phyloP scores from a whole-genome alignment of 129 eudicot genomes.

The Ambrosia trifida region DNA sequence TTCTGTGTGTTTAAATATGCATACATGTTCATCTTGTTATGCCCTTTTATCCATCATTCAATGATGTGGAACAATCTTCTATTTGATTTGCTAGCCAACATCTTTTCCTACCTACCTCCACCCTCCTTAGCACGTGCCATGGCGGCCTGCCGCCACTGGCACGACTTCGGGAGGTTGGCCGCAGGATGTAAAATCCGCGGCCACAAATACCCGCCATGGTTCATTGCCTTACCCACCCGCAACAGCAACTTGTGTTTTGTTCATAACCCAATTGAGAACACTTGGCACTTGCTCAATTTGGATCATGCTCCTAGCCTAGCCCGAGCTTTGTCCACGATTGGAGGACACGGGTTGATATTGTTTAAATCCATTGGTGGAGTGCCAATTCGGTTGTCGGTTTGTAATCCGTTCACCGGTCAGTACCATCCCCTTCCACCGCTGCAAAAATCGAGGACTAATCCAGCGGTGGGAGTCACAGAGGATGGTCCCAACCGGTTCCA shows the following conservation, averaged over 20 bases:
- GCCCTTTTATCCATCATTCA: neutral
- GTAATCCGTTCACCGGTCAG: constrained; percentile 64
- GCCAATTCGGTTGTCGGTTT: constrained; percentile 42
- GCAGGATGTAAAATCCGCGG: neutral
- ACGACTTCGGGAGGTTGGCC: constrained; percentile 30
- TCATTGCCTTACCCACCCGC: constrained; percentile 56
- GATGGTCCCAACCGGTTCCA: constrained; percentile 14
- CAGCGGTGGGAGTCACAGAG: constrained; percentile 57
- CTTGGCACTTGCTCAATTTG: constrained; percentile 49
- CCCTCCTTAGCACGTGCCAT: constrained; percentile 62
- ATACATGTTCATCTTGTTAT: constrained; percentile 9
- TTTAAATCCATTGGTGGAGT: constrained; percentile 30
- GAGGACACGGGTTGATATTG: constrained; percentile 43
- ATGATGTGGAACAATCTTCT: constrained; percentile 73
- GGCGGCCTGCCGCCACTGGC: constrained; percentile 62
- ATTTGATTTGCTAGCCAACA: constrained; percentile 58
- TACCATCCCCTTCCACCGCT: constrained; percentile 47
- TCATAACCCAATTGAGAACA: constrained; percentile 46
- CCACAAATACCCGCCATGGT: constrained; percentile 62
- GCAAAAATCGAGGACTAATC: constrained; percentile 46
- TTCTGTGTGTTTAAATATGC: neutral
- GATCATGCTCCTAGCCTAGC: constrained; percentile 26
- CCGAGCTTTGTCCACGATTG: constrained; percentile 45
- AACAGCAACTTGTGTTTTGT: constrained; percentile 41
- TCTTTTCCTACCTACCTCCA: constrained; percentile 63